phyloP scores from a whole-genome alignment of 371 early-diverging fungal species.

The Paramicrosporidium saccamoebae region DNA sequence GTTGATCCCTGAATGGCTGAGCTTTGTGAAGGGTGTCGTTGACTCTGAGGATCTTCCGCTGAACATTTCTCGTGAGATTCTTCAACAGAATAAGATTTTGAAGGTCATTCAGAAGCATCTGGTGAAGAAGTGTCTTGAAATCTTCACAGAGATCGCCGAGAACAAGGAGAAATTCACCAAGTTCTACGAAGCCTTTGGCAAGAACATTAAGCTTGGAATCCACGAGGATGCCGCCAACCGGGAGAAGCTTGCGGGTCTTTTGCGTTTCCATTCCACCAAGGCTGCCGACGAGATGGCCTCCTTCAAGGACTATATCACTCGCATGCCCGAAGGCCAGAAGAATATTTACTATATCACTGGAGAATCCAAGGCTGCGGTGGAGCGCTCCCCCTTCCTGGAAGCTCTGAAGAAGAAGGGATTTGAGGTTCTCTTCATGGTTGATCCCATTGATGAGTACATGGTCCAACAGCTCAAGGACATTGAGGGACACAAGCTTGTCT shows the following conservation, averaged over 20 bases:
- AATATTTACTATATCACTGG: slow-evolving; percentile 94
- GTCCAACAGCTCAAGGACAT: slow-evolving; percentile 91
- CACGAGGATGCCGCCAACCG: slow-evolving; percentile 61
- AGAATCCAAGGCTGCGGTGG: slow-evolving; percentile 66
- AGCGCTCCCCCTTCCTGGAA: slow-evolving; percentile 92
- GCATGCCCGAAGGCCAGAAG: slow-evolving; percentile 38
- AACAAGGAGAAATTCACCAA: slow-evolving; percentile 69
- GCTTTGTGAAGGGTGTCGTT: slow-evolving; percentile 60
- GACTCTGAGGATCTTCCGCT: slow-evolving; percentile 83
- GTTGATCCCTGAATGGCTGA: slow-evolving; percentile 63
- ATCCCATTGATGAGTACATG: slow-evolving; percentile 83
- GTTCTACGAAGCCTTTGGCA: slow-evolving; percentile 69
- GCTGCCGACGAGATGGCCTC: slow-evolving; percentile 54
- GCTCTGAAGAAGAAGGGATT: slow-evolving; percentile 87
- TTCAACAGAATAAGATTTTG: slow-evolving; percentile 77
- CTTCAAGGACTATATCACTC: slow-evolving; percentile 71
- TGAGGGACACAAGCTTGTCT: slow-evolving; percentile 91
- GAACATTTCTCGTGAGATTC: slow-evolving; percentile 81
- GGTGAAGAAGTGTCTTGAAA: slow-evolving; percentile 65
- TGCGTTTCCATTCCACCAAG: slow-evolving; percentile 75
- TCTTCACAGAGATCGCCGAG: slow-evolving; percentile 53
- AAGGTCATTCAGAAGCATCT: slow-evolving; percentile 77
- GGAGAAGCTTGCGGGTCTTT: slow-evolving; percentile 49
- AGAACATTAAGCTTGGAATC: slow-evolving; percentile 71
- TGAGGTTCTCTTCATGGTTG: slow-evolving; percentile 79